phyloP scores from a whole-genome alignment of 257 asterid species.

The Forsythia suspensa region DNA sequence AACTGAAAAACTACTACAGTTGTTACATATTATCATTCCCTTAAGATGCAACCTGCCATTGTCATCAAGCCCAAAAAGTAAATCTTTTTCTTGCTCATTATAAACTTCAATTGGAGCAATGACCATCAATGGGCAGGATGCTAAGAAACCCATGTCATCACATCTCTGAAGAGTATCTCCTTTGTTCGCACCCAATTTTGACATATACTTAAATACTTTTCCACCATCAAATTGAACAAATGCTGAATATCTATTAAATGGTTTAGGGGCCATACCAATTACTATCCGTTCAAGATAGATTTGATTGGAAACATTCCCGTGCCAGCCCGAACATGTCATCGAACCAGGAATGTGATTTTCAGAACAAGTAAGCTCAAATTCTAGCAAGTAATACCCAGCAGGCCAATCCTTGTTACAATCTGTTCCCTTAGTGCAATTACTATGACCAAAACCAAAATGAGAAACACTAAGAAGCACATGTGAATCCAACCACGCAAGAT shows the following conservation, averaged over 20 bases:
- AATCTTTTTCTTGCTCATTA: conserved; percentile 43
- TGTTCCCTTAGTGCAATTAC: conserved; percentile 22
- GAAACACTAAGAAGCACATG: conserved; percentile 67
- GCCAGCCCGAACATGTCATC: conserved; percentile 86
- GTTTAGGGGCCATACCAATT: conserved; percentile 54
- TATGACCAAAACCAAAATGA: conserved; percentile 25
- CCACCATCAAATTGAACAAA: conserved; percentile 86
- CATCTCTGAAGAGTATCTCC: conserved; percentile 53
- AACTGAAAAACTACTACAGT: conserved; percentile 79
- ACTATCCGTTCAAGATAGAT: conserved; percentile 57
- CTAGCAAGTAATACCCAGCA: conserved; percentile 61
- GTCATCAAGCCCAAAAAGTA: conserved; percentile 88
- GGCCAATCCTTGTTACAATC: conserved; percentile 34
- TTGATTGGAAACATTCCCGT: conserved; percentile 46
- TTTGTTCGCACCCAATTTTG: conserved; percentile 48
- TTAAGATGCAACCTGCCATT: conserved; percentile 65
- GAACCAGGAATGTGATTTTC: conserved; percentile 70
- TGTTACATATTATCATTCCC: conserved; percentile 70
- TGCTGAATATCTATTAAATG: conserved; percentile 49
- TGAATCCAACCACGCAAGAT: conserved; percentile 77
- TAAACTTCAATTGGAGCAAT: conserved; percentile 47
- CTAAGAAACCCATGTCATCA: conserved; percentile 58
- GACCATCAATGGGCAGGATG: conserved; percentile 81
- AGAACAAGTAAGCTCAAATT: conserved; percentile 63
- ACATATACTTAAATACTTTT: conserved; percentile 58